Conservation (phyloP, 768 basidiomycete species). For the Lactarius sanguifluus region DNA sequence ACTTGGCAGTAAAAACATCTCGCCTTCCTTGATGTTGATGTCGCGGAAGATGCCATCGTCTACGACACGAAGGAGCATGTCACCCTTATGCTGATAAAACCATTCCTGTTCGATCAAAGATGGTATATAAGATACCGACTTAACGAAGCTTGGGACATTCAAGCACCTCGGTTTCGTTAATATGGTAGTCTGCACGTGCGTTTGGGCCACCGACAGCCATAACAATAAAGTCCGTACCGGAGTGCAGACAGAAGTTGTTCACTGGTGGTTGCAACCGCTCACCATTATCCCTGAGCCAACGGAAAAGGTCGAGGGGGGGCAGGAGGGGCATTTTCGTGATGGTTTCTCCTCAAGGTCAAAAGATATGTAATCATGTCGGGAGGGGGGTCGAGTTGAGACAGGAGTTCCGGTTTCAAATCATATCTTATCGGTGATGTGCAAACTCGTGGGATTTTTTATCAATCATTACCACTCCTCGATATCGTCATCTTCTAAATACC, state of each 20-base stretch:
- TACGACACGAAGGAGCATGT: slow-evolving; percentile 85
- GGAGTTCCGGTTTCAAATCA: not conserved
- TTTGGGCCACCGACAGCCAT: slow-evolving; percentile 98
- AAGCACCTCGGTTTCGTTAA: slow-evolving; percentile 89
- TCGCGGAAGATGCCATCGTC: slow-evolving; percentile 80
- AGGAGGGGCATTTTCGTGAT: slow-evolving; percentile 61
- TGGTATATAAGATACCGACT: not conserved
- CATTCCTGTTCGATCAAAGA: slow-evolving; percentile 62
- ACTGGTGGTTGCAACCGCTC: slow-evolving; percentile 87
- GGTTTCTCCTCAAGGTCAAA: not conserved
- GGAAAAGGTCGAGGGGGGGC: slow-evolving; percentile 84
- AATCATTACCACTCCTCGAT: slow-evolving; percentile 24
- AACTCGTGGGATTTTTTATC: not conserved
- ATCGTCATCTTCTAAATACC: slow-evolving; percentile 29
- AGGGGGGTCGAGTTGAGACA: no score
- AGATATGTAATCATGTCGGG: not conserved
- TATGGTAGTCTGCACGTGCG: slow-evolving; percentile 89
- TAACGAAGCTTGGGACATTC: not conserved
- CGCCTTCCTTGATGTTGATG: slow-evolving; percentile 88
- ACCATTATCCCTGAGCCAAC: slow-evolving; percentile 82
- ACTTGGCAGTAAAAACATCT: slow-evolving; percentile 97
- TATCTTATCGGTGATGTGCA: not conserved
- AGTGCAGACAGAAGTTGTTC: slow-evolving; percentile 85
- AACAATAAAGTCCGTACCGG: slow-evolving; percentile 83
- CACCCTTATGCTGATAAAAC: slow-evolving; percentile 97